Percentiles rank a stretch among this genome's conserved stretches.
Conservation (phyloP, 805 yeast genomes). For the Candida hispaniensis region DNA sequence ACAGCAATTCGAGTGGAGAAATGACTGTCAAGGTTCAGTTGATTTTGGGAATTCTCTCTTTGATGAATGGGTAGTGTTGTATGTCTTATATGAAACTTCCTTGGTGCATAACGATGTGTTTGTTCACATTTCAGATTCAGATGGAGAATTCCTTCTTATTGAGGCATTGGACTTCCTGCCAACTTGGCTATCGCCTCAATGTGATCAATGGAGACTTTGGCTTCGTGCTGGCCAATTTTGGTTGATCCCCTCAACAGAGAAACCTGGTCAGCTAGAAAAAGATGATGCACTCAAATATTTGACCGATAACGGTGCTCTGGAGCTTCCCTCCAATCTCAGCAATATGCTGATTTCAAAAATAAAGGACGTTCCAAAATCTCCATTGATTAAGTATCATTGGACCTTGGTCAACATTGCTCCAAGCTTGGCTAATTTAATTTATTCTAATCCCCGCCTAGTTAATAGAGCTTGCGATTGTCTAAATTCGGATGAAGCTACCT, state of each 20-base stretch:
- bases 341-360: no score
- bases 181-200: conserved; percentile 38
- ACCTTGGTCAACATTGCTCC: conserved; percentile 1
- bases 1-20: no score
- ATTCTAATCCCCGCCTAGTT: conserved; percentile 7
- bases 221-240: conserved; percentile 34
- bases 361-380: no score
- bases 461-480: conserved; percentile 2
- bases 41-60: conserved; percentile 27
- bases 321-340: no score
- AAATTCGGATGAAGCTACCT: conserved; percentile 6
- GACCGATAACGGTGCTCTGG: no score
- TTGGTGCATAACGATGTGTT: conserved; percentile 16
- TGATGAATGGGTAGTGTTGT: conserved; percentile 28
- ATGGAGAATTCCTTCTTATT: conserved; percentile 45
- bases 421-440: conserved; percentile 3
- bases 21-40: no score
- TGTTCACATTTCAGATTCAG: conserved; percentile 35
- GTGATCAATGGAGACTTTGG: conserved; percentile 40
- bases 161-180: conserved; percentile 41
- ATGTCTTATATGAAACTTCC: conserved; percentile 21
- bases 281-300: no score
- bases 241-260: conserved; percentile 31
- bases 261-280: no score
- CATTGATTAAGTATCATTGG: conserved; percentile 5